Conservation (phyloP, 306 rosid genomes). For the Biancaea sappan region DNA sequence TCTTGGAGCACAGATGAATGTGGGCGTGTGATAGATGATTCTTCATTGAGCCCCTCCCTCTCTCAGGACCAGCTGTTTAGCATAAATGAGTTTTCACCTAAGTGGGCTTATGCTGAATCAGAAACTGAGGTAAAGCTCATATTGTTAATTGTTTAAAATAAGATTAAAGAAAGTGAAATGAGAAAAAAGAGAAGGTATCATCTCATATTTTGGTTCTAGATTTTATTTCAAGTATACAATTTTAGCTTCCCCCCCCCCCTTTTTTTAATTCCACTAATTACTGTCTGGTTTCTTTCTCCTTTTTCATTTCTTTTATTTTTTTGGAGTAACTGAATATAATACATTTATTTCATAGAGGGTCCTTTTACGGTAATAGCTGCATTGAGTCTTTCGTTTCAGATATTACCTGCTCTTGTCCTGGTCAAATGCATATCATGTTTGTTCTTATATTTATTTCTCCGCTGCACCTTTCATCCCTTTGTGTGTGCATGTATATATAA, state of each 20-base stretch:
- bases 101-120: conserved; percentile 67
- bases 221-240: neutral
- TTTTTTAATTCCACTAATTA: conserved; percentile 7
- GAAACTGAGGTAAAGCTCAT: conserved; percentile 66
- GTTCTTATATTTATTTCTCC: conserved; percentile 1
- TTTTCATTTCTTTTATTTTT: neutral
- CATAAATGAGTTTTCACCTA: conserved; percentile 75
- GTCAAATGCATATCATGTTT: conserved; percentile 25
- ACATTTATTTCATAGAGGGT: conserved; percentile 3
- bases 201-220: neutral
- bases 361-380: neutral
- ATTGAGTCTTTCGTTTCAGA: neutral
- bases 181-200: conserved; percentile 30
- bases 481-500: no score
- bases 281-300: neutral
- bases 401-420: conserved; percentile 27
- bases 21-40: conserved; percentile 62
- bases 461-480: neutral
- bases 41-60: conserved; percentile 76
- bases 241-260: conserved; percentile 38
- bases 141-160: conserved; percentile 2
- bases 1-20: conserved; percentile 77
- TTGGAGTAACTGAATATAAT: conserved; percentile 5
- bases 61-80: conserved; percentile 88
- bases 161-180: neutral